These are phyloP conservation scores for Hemisphaericaspora lyxosophila DNA, from an alignment of 1,139 yeast genomes.

Conservation along the genomic window DNA sequence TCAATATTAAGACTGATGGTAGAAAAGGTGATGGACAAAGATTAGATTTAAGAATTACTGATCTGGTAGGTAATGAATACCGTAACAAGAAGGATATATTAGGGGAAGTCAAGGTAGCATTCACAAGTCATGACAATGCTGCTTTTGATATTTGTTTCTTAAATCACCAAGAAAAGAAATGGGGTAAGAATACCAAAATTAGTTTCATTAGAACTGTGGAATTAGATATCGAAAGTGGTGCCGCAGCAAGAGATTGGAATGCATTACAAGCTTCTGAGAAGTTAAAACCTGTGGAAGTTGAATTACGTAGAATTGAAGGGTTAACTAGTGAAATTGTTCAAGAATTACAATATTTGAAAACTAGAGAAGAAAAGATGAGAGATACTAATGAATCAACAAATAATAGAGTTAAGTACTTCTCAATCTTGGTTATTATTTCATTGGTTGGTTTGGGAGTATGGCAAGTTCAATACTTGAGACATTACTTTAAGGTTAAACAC, in stretches of 20 bases:
- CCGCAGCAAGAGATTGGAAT: slow-evolving; percentile 98
- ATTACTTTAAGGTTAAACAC: slow-evolving; percentile 91
- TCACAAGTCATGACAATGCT: slow-evolving; percentile 79
- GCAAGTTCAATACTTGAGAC: slow-evolving; percentile 90
- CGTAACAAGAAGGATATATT: slow-evolving; percentile 64
- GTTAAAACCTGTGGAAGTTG: slow-evolving; percentile 89
- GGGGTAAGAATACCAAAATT: slow-evolving; percentile 34
- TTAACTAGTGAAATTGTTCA: slow-evolving; percentile 73
- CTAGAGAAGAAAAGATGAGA: slow-evolving; percentile 88
- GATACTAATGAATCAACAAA: slow-evolving; percentile 96
- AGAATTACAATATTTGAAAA: slow-evolving; percentile 79
- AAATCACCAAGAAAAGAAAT: slow-evolving; percentile 50
- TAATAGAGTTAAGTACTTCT: slow-evolving; percentile 81
- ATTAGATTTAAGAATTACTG: slow-evolving; percentile 60
- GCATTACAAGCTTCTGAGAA: slow-evolving; percentile 90
- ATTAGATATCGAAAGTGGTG: slow-evolving; percentile 90
- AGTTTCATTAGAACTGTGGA: slow-evolving; percentile 61
- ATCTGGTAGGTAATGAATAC: slow-evolving; percentile 69
- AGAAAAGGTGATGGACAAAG: slow-evolving; percentile 81
- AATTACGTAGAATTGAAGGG: slow-evolving; percentile 80
- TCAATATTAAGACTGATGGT: slow-evolving; percentile 74
- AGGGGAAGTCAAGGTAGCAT: slow-evolving; percentile 69
- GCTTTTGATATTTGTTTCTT: slow-evolving; percentile 91
- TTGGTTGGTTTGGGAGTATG: slow-evolving; percentile 81
- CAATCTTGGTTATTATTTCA: slow-evolving; percentile 63